Evolutionary conservation across 2,329 filamentous ascomycete species (phyloP).

Genomic region (Cercospora sesami): DNA sequence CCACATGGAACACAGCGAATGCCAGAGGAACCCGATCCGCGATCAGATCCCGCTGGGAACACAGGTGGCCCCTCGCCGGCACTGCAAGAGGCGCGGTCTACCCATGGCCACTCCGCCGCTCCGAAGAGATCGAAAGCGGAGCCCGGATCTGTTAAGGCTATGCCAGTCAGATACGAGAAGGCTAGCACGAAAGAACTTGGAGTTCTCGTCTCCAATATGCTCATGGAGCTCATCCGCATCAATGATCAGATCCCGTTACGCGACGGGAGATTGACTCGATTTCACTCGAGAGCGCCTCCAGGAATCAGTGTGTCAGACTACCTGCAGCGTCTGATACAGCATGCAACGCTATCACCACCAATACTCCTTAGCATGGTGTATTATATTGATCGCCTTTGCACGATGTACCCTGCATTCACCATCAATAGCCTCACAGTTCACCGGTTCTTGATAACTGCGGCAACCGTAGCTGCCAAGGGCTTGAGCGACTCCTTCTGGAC

Average conservation of each 20-base stretch:
- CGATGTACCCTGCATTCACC: constrained; percentile 89
- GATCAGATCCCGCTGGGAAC: constrained; percentile 19
- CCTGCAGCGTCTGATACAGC: constrained; percentile 84
- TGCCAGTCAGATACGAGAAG: constrained; percentile 76
- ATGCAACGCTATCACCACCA: constrained; percentile 88
- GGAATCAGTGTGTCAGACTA: constrained; percentile 95
- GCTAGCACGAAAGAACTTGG: constrained; percentile 85
- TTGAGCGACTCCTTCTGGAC: constrained; percentile 98
- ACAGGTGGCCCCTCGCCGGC: constrained; percentile 19
- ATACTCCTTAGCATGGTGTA: constrained; percentile 98
- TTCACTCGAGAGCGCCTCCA: constrained; percentile 80
- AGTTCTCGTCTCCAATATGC: constrained; percentile 88
- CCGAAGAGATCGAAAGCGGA: constrained; percentile 51
- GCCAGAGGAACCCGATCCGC: constrained; percentile 16
- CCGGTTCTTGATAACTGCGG: constrained; percentile 92
- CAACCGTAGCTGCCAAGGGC: constrained; percentile 93
- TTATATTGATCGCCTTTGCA: constrained; percentile 93
- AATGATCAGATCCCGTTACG: constrained; percentile 86
- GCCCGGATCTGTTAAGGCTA: constrained; percentile 53
- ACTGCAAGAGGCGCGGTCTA: constrained; percentile 35
- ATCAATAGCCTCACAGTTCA: constrained; percentile 96
- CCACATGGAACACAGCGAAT: constrained; percentile 21
- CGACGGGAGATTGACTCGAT: constrained; percentile 84
- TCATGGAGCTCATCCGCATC: constrained; percentile 88
- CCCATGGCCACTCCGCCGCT: constrained; percentile 36